These are phyloP conservation scores for Talaromyces nanjingensis DNA, from an alignment of 495 filamentous ascomycete genomes.

Conservation along the genomic window DNA sequence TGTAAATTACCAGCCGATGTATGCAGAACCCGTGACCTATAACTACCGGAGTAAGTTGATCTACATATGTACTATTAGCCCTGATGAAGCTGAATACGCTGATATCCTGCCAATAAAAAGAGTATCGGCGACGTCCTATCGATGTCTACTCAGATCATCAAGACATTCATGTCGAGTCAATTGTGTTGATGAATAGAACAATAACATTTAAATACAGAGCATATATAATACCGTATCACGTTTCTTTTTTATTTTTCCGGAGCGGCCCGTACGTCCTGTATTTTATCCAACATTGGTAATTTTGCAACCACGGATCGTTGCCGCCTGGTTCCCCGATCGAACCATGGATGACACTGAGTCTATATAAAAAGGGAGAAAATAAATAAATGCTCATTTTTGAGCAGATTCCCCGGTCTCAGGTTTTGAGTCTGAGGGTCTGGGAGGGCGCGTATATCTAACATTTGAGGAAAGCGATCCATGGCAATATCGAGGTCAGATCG, in stretches of 20 bases:
- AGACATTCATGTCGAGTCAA: not conserved
- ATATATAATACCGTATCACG: not conserved
- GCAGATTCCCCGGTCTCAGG: not conserved
- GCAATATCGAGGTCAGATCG: not conserved
- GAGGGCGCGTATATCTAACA: not conserved
- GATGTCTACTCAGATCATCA: not conserved
- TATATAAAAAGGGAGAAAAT: not conserved
- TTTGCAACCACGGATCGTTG: slow-evolving; percentile 2
- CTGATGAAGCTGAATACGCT: not conserved
- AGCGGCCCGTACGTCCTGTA: not conserved
- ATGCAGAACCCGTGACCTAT: not conserved
- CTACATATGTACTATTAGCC: not conserved
- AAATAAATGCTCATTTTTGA: not conserved
- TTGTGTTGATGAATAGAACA: not conserved
- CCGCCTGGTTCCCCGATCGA: slow-evolving; percentile 4
- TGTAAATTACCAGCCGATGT: not conserved
- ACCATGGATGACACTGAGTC: not conserved
- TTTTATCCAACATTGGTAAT: not conserved
- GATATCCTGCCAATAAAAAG: not conserved
- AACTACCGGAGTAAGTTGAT: not conserved
- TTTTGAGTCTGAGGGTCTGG: not conserved
- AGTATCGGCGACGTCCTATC: not conserved
- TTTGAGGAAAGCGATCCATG: not conserved
- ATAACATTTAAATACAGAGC: not conserved
- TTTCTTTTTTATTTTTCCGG: not conserved